Evolutionary conservation across 805 yeast genomes (phyloP).

Genomic region (Saccharomycopsis vini): DNA sequence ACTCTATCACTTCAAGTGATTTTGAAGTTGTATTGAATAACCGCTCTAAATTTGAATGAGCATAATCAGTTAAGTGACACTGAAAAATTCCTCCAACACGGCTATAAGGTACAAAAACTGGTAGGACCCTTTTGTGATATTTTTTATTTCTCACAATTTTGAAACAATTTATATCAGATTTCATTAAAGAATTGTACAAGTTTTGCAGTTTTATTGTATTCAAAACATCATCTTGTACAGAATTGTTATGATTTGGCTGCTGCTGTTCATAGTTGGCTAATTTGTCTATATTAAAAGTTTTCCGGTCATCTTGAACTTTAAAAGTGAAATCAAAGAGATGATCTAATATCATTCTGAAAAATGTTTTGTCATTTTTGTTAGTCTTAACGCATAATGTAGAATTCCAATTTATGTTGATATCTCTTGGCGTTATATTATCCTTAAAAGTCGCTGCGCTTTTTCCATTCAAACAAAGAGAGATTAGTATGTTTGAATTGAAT

Average conservation of each 20-base stretch:
- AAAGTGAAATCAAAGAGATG: neutral
- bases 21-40: neutral
- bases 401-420: conserved; percentile 14
- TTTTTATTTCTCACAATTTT: conserved; percentile 8
- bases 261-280: neutral
- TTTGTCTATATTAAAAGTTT: neutral
- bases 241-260: neutral
- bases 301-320: neutral
- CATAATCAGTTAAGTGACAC: conserved; percentile 2
- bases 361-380: neutral
- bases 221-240: neutral
- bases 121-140: conserved; percentile 5
- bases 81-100: conserved; percentile 15
- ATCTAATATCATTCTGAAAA: neutral
- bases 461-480: conserved; percentile 13
- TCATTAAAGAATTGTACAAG: neutral
- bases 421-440: conserved; percentile 1
- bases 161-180: conserved; percentile 10
- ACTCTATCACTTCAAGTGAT: neutral
- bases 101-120: conserved; percentile 9
- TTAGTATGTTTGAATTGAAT: conserved; percentile 1
- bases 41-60: neutral
- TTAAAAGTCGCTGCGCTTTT: conserved; percentile 2
- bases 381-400: conserved; percentile 11
- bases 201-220: neutral